Base-by-base conservation (phyloP, 345 rosid species). In the Psidium friedrichsthalianum region DNA sequence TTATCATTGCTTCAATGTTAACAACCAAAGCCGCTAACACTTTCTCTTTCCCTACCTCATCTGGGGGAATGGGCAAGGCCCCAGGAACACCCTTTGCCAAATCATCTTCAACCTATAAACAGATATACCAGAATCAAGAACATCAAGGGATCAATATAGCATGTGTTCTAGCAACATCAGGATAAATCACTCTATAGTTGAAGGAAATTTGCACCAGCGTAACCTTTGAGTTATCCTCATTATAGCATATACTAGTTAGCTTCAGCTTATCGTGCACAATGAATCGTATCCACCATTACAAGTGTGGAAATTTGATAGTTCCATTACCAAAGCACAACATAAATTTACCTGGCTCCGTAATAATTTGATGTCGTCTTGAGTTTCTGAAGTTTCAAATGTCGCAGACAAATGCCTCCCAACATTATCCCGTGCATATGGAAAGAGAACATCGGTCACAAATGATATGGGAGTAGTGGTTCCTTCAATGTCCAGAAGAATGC, bases 391-490 rank as follows among this genome's bases (percentile, higher is more conserved):
- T 85, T 92, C 93, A 82, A 91, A 98, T 85, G 97, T 94, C 25
- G 89, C 90, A 84, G 85, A 90, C 89, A 98, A 88, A 91, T 95
- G 97, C 92, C 92, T 98, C 74, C 91, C 96, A 86, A 96, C 98
- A 86, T 94, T 96, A 85, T 94, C 93, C 88, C 93, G 92, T 83
- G 99, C 98, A 92, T 95, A 96, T 6, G 99, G 99, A 91, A 94
- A 96, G 83, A 96, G 97, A 84, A 98, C 94, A 83, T 98, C 99
- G 8, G 93, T 89, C 87, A 96, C 99, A 87, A 95, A 98, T 59
- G 98, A 91, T 90, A 98, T 98, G 83, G 99, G 99, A 40, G 99
- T 96, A 6, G 99, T 96, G 83, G 98, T 97, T 87, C 99, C 99
- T 92, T 96, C 99, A 55, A 96, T 96, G 88, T 97, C 99, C 78